Conservation (phyloP, 106 monocot genomes). For the Narthecium ossifragum region DNA sequence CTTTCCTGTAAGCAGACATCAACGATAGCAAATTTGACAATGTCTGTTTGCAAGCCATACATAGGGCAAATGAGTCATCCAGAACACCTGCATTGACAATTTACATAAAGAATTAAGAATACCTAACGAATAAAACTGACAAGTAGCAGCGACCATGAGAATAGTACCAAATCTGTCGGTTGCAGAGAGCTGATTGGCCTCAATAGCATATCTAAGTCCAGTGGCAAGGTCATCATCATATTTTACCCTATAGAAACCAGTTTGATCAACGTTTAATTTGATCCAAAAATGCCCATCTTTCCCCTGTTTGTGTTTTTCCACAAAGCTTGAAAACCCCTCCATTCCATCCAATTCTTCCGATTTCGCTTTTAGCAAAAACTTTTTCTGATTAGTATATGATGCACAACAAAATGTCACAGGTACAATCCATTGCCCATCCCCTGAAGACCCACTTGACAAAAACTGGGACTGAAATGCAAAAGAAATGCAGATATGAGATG, state of each 20-base stretch:
- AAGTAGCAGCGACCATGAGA: background rate
- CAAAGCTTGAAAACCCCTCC: slow-evolving; percentile 28
- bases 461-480: slow-evolving; percentile 61
- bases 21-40: slow-evolving; percentile 71
- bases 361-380: slow-evolving; percentile 62
- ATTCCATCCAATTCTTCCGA: slow-evolving; percentile 41
- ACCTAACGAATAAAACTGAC: background rate
- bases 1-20: slow-evolving; percentile 65
- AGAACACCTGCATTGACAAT: slow-evolving; percentile 55
- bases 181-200: slow-evolving; percentile 56
- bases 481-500: slow-evolving; percentile 5
- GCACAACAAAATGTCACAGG: slow-evolving; percentile 68
- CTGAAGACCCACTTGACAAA: slow-evolving; percentile 69
- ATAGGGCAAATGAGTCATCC: slow-evolving; percentile 80
- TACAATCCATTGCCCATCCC: slow-evolving; percentile 85
- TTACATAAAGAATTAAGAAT: background rate
- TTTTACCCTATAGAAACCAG: slow-evolving; percentile 91
- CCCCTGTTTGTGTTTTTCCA: slow-evolving; percentile 15
- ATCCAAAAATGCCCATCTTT: slow-evolving; percentile 45
- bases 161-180: slow-evolving; percentile 84
- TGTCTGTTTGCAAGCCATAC: slow-evolving; percentile 67
- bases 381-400: slow-evolving; percentile 58
- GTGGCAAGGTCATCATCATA: slow-evolving; percentile 76
- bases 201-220: slow-evolving; percentile 64
- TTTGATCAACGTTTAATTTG: slow-evolving; percentile 86